Conservation (phyloP, 176 grass and related monocot species). For the Eleusine coracana region DNA sequence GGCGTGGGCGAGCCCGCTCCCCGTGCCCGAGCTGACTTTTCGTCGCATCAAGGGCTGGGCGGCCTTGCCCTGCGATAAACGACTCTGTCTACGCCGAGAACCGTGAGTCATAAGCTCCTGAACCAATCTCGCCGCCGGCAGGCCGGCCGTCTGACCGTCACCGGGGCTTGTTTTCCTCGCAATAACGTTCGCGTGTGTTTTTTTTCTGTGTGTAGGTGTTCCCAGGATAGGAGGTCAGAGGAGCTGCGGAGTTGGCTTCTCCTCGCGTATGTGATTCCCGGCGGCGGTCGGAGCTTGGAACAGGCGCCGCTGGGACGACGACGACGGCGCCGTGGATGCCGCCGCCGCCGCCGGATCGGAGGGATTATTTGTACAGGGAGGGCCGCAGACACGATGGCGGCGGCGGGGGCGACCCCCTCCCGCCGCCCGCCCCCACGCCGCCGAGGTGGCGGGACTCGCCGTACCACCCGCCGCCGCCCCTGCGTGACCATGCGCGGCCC, state of each 20-base stretch:
- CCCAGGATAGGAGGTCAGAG: conserved; percentile 13
- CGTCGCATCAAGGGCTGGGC: neutral
- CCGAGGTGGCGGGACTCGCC: conserved; percentile 66
- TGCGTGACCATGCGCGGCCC: conserved; percentile 50
- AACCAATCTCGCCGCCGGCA: conserved; percentile 3
- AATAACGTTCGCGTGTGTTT: neutral
- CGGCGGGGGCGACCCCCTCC: conserved; percentile 51
- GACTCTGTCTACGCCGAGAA: neutral
- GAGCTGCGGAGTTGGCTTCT: conserved; percentile 5
- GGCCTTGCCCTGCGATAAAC: neutral
- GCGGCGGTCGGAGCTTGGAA: conserved; percentile 39
- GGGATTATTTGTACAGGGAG: conserved; percentile 73
- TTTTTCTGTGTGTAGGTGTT: conserved; percentile 1
- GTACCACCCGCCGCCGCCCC: conserved; percentile 51
- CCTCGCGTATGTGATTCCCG: conserved; percentile 49
- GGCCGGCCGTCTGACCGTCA: neutral
- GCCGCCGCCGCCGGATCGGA: conserved; percentile 75
- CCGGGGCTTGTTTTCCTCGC: neutral
- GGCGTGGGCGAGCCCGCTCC: neutral
- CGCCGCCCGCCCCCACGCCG: conserved; percentile 34
- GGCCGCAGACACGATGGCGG: conserved; percentile 55
- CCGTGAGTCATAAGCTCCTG: conserved; percentile 2
- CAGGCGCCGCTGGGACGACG: conserved; percentile 27
- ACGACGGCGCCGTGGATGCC: conserved; percentile 65
- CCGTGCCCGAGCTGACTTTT: neutral